Conservation (phyloP, 2,329 filamentous ascomycete genomes). For the Fonsecaea erecta region DNA sequence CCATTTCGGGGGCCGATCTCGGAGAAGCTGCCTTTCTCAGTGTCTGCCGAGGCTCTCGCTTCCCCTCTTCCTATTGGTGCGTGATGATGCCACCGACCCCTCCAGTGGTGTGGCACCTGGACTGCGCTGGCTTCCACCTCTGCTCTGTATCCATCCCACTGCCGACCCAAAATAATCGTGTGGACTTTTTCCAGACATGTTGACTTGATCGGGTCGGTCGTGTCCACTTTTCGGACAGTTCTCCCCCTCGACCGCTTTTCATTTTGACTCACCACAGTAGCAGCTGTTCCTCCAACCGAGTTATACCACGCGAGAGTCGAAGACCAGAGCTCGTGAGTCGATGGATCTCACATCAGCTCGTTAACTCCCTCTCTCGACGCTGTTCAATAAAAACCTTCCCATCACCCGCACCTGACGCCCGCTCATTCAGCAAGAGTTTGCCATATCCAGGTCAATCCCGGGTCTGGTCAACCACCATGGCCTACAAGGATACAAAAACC, state of each 20-base stretch:
- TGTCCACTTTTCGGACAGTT: constrained; percentile 7
- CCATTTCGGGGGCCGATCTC: not conserved
- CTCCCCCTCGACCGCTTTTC: not conserved
- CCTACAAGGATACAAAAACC: constrained; percentile 11
- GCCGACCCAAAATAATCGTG: not conserved
- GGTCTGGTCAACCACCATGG: constrained; percentile 21
- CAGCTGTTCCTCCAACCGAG: not conserved
- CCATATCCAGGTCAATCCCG: not conserved
- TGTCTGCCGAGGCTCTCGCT: not conserved
- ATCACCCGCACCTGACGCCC: not conserved
- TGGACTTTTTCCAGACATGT: not conserved
- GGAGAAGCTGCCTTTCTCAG: not conserved
- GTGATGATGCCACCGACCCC: constrained; percentile 7
- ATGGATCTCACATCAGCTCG: constrained; percentile 23
- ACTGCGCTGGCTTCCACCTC: not conserved
- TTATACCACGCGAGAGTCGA: not conserved
- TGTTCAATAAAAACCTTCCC: not conserved
- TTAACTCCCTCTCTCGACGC: not conserved
- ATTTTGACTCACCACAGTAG: constrained; percentile 9
- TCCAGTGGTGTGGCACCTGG: not conserved
- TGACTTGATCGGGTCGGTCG: not conserved
- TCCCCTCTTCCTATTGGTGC: not conserved
- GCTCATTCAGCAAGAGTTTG: not conserved
- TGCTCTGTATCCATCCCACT: not conserved
- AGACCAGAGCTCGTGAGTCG: not conserved